Base-by-base conservation (phyloP, 1,284 basidiomycete species). In the Trametes polyzona region DNA sequence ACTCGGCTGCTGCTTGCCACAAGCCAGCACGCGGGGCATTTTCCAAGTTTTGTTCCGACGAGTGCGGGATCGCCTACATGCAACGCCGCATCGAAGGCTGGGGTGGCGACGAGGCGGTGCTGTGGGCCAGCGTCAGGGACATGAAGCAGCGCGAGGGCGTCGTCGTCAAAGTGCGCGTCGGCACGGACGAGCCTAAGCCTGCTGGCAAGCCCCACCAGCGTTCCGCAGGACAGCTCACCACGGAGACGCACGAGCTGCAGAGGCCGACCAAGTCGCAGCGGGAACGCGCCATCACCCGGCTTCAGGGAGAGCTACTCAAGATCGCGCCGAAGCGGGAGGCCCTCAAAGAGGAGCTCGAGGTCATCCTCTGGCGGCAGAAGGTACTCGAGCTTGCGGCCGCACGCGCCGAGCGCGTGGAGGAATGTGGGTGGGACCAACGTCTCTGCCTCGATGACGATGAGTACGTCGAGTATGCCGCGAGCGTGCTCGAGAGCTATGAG, bases 11-110 rank as follows among this genome's bases (percentile, higher is more conserved):
- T 48, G 84, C 88, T 4, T 95, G 92, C 67, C 88, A 88, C 69
- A 88, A 86, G 61, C 87, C 92, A 10, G 84, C 88, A 11, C 86
- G 89, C 14, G 87, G 89, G 17, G 83, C 81, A 8, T 85, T 92
- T 64, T 93, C 91, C 16, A 94, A 94, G 71, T 95, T 91, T 67
- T 93, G 90, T 67, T 92, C 90, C 3, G 85, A 90, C 48, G 87
- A 87, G 59, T 93, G 90, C 64, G 90, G 91, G 14, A 73, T 89
- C 58, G 81, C 79, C 64, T 86, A 79, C 68, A 84, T 90, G 83
- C 81, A 82, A 60, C 73, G 75, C 43, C 84, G 83, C 39, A 83
- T 90, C 43, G 76, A 83, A 39, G 73, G 70, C 24, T 91, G 83
- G 82, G 86, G 84, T 21, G 87, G 87, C 3, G 81, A 81, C 64